Conservation (phyloP, 371 early-diverging fungal genomes). For the Lichtheimia corymbifera region DNA sequence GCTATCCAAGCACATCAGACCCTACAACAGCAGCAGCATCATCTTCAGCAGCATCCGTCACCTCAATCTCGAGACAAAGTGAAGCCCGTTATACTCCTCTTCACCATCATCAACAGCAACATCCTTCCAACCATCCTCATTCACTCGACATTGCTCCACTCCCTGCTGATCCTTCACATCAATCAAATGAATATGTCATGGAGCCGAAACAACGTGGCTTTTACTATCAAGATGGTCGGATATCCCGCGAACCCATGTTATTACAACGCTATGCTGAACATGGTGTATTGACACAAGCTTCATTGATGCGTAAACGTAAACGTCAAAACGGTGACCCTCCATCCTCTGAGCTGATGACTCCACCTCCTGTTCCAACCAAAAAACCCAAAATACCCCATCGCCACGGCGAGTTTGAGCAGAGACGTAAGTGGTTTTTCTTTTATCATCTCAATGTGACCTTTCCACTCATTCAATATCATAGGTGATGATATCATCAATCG, state of each 20-base stretch:
- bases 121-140: background rate
- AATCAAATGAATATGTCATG: constrained; percentile 20
- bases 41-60: background rate
- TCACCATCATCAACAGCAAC: background rate
- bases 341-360: constrained; percentile 21
- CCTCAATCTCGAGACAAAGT: background rate
- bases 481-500: constrained; percentile 50
- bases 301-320: constrained; percentile 45
- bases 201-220: constrained; percentile 49
- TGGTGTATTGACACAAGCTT: constrained; percentile 44
- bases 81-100: background rate
- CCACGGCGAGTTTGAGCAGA: constrained; percentile 50
- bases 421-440: constrained; percentile 33
- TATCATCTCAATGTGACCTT: no score
- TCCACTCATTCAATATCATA: background rate
- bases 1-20: constrained; percentile 18
- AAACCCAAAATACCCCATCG: constrained; percentile 54
- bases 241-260: constrained; percentile 38
- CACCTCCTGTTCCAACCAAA: constrained; percentile 27
- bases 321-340: constrained; percentile 33
- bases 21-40: constrained; percentile 1
- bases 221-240: constrained; percentile 48
- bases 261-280: constrained; percentile 50
- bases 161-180: background rate
- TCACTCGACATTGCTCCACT: background rate